A percentile compares a stretch with the other conserved stretches of the same genome.
These are phyloP conservation scores for Ustilago tritici DNA, from an alignment of 1,284 basidiomycete species.

Conservation along the genomic window DNA sequence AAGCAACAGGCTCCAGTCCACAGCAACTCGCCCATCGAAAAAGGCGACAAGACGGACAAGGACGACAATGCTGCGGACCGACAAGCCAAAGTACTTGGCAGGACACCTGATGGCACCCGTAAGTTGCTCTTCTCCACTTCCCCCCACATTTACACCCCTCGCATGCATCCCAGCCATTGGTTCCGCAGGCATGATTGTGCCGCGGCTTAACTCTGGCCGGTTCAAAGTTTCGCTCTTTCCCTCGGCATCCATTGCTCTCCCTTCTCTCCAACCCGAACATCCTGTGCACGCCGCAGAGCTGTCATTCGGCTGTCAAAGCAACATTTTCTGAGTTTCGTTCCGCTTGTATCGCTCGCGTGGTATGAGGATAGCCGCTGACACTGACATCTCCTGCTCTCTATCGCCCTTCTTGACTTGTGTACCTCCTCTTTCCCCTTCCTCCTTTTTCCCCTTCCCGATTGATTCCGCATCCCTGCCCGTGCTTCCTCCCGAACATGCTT, in stretches of 20 bases:
- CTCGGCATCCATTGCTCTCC: neutral
- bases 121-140: conserved; percentile 12
- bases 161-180: conserved; percentile 11
- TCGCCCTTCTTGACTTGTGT: conserved; percentile 16
- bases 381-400: conserved; percentile 14
- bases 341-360: conserved; percentile 4
- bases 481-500: conserved; percentile 9
- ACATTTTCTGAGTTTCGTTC: neutral
- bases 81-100: conserved; percentile 42
- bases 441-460: conserved; percentile 17
- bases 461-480: neutral
- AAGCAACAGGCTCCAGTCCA: conserved; percentile 2
- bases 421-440: neutral
- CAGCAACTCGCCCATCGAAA: conserved; percentile 10
- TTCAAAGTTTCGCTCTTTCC: conserved; percentile 8
- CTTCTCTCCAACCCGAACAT: neutral
- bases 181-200: conserved; percentile 13
- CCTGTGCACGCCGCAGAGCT: neutral
- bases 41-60: conserved; percentile 5
- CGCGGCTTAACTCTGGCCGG: conserved; percentile 40
- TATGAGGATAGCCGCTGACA: conserved; percentile 2
- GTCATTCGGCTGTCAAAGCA: neutral
- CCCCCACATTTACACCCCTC: conserved; percentile 19
- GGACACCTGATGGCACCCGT: conserved; percentile 51
- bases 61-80: conserved; percentile 4